Evolutionary conservation across 2,329 filamentous ascomycete species (phyloP), one percentile per base, ranked within the genome.

Genomic region (Cyphellophora attinorum): DNA sequence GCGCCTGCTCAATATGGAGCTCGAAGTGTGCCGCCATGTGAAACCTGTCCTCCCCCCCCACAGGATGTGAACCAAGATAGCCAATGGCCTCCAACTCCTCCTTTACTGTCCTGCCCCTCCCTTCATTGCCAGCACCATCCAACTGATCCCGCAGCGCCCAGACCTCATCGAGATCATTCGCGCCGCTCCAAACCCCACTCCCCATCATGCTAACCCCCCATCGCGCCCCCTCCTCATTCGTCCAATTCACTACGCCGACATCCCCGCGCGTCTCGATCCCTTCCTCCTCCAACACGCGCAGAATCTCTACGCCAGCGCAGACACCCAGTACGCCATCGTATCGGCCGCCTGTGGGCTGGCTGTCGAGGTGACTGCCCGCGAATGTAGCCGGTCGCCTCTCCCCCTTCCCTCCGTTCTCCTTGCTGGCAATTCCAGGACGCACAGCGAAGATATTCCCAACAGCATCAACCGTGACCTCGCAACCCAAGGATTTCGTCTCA

Each of bases 401-500:
- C 33, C 60, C 58, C 37, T 70, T 60, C 1, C 83, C 82, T 3
- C 76, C n/a, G n/a, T n/a, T n/a, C n/a, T n/a, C n/a, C n/a, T n/a
- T n/a, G n/a, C n/a, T n/a, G n/a, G n/a, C n/a, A n/a, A n/a, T n/a
- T n/a, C n/a, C n/a, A n/a, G n/a, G 71, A 3, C 79, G 70, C 3
- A 84, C 65, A 1, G 82, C 81, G 52, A 89, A 91, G 41, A 81
- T 81, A 46, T 89, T 91, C 12, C 83, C 83, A 74, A 89, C 85
- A 15, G 73, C 64, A 52, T 91, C 84, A 2, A 85, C 57, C 0
- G 70, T 78, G 5, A 82, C 66, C 3, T 67, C 65, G 54, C 83
- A 89, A 6, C 78, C 80, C 0, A 86, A 60, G 0, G 60, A 62
- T 47, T 72, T 59, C 2, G 74, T 75, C 0, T 74, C 77, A 12